These are phyloP conservation scores for Lepidium sativum DNA, from an alignment of 345 rosid species.

Conservation along the genomic window DNA sequence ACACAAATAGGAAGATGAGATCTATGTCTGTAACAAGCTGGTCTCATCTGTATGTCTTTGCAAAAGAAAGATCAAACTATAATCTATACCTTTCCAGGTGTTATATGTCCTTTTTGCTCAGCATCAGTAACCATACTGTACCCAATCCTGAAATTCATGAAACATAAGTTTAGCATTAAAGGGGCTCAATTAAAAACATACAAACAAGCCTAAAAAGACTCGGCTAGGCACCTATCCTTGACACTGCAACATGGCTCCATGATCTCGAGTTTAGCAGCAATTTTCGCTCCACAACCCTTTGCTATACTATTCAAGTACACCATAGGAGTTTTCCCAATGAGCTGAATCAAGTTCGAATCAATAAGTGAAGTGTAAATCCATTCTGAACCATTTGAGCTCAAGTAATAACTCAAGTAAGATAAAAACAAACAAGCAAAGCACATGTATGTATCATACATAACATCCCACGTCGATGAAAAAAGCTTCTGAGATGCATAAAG, in stretches of 20 bases:
- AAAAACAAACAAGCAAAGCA: too few species aligned
- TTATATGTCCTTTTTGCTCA: constrained; percentile 64
- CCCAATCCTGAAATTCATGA: constrained; percentile 57
- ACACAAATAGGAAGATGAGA: not conserved
- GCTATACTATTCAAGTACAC: constrained; percentile 78
- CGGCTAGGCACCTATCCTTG: constrained; percentile 57
- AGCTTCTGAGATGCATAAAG: too few species aligned
- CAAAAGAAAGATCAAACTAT: not conserved
- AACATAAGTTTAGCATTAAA: not conserved
- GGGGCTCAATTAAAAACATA: not conserved
- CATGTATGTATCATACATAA: too few species aligned
- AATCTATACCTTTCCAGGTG: constrained; percentile 69
- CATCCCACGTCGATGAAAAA: too few species aligned
- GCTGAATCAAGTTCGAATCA: constrained; percentile 32
- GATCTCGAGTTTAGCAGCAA: constrained; percentile 92
- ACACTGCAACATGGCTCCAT: constrained; percentile 93
- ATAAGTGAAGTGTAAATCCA: too few species aligned
- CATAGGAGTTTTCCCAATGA: constrained; percentile 94
- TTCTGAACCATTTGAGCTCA: too few species aligned
- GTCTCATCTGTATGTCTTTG: not conserved
- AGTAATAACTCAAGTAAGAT: too few species aligned
- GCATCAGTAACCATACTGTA: constrained; percentile 88
- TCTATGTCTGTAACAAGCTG: not conserved
- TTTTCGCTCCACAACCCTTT: constrained; percentile 63
- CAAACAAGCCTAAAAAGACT: not conserved